Evolutionary conservation across 2,329 filamentous ascomycete genomes (phyloP).

Genomic region (Aschersonia sp.): DNA sequence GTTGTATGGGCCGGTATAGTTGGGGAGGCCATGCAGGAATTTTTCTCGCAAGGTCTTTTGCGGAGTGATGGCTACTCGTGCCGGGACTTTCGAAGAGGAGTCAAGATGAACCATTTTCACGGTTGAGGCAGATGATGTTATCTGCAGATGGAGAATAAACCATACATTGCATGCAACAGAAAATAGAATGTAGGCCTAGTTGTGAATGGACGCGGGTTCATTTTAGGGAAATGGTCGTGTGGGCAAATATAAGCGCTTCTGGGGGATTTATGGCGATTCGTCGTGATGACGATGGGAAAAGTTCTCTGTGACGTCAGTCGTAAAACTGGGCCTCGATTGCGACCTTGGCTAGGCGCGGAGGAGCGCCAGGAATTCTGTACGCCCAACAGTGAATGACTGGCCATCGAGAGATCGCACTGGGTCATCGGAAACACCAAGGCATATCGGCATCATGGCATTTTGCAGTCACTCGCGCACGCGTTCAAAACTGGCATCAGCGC

Average conservation of each 20-base stretch:
- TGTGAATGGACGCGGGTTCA: background rate
- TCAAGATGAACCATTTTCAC: conserved; percentile 2
- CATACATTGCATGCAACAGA: too few species aligned
- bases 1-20: conserved; percentile 49
- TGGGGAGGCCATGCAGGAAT: conserved; percentile 36
- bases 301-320: too few species aligned
- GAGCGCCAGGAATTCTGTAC: background rate
- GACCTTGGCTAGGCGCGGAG: background rate
- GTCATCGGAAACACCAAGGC: background rate
- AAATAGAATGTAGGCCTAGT: background rate
- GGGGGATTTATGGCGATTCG: background rate
- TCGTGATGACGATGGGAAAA: background rate
- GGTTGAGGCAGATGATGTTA: background rate
- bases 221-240: background rate
- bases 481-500: too few species aligned
- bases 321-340: background rate
- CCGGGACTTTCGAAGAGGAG: background rate
- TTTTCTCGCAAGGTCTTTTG: conserved; percentile 19
- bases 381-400: background rate
- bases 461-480: background rate
- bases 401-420: background rate
- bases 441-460: background rate
- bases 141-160: too few species aligned
- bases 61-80: conserved; percentile 11
- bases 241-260: background rate